phyloP scores from a whole-genome alignment of 208 protist genomes.

The Leishmania braziliensis region DNA sequence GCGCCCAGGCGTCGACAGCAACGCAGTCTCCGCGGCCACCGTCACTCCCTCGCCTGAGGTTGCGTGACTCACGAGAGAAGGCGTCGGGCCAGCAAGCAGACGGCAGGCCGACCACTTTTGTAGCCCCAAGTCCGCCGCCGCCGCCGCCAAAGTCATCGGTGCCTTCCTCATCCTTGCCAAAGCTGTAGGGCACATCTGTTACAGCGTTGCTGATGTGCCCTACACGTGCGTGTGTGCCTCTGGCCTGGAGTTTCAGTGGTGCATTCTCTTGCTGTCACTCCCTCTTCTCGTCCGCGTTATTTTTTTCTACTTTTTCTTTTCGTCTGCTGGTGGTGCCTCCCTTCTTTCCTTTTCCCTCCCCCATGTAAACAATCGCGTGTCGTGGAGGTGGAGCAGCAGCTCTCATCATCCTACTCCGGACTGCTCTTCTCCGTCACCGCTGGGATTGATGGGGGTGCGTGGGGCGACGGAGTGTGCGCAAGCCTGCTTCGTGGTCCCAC shows the following conservation, averaged over 20 bases:
- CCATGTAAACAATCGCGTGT: neutral
- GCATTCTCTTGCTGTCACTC: neutral
- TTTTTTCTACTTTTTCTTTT: neutral
- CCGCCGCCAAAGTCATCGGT: neutral
- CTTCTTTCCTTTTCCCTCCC: neutral
- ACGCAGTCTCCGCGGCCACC: constrained; percentile 1
- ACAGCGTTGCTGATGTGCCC: neutral
- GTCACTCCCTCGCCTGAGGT: neutral
- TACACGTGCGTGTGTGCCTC: neutral
- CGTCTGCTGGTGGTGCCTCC: neutral
- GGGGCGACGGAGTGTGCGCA: neutral
- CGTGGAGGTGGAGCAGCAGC: neutral
- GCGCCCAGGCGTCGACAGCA: neutral
- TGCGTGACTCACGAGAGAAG: neutral
- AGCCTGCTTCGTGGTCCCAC: neutral
- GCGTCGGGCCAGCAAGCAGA: neutral
- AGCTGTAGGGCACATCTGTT: neutral
- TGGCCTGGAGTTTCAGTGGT: neutral
- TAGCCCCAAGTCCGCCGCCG: neutral
- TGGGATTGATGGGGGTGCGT: neutral
- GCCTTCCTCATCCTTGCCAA: constrained; percentile 10
- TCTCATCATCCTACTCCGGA: neutral
- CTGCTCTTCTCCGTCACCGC: neutral
- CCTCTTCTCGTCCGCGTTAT: constrained; percentile 10
- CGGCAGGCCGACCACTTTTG: neutral